Percentiles rank a stretch among this genome's conserved stretches.
Evolutionary conservation across 2,329 filamentous ascomycete genomes (phyloP).

Genomic region (Elsinoe ampelina): DNA sequence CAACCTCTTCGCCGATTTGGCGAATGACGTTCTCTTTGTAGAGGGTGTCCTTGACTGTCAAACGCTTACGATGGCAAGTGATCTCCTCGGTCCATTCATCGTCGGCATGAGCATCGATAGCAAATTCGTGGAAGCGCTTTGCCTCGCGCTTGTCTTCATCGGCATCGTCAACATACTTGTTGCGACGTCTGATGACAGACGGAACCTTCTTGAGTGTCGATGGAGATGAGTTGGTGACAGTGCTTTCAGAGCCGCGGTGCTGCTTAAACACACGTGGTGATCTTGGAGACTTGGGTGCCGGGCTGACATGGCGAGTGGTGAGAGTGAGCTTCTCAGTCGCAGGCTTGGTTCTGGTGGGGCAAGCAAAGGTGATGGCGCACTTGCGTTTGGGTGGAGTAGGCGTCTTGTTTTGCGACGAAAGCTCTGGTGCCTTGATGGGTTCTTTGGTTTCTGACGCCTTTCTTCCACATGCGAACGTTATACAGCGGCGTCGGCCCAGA

Average conservation of each 20-base stretch:
- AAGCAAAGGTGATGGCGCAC: constrained; percentile 66
- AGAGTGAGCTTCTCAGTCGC: constrained; percentile 20
- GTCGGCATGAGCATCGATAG: constrained; percentile 67
- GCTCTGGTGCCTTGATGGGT: constrained; percentile 24
- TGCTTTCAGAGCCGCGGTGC: constrained; percentile 43
- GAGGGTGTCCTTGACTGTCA: constrained; percentile 85
- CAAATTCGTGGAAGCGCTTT: constrained; percentile 80
- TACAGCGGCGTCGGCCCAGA: constrained; percentile 72
- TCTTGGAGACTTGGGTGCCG: constrained; percentile 30
- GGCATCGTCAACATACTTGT: constrained; percentile 29
- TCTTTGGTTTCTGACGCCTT: constrained; percentile 21
- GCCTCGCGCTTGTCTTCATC: constrained; percentile 45
- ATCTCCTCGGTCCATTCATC: constrained; percentile 85
- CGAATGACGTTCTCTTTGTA: constrained; percentile 84
- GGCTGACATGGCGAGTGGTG: constrained; percentile 30
- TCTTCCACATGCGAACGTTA: constrained; percentile 75
- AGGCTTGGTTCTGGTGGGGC: constrained; percentile 42
- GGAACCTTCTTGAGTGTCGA: constrained; percentile 33
- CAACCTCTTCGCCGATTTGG: constrained; percentile 75
- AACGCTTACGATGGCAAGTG: constrained; percentile 53
- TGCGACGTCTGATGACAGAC: constrained; percentile 24
- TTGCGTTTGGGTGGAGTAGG: constrained; percentile 42
- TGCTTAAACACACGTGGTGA: constrained; percentile 26
- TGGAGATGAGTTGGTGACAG: constrained; percentile 41
- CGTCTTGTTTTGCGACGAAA: constrained; percentile 18